Evolutionary conservation across 371 early-diverging fungal species (phyloP), one percentile per base, ranked within the genome.

Genomic region (Chytridiales sp.): DNA sequence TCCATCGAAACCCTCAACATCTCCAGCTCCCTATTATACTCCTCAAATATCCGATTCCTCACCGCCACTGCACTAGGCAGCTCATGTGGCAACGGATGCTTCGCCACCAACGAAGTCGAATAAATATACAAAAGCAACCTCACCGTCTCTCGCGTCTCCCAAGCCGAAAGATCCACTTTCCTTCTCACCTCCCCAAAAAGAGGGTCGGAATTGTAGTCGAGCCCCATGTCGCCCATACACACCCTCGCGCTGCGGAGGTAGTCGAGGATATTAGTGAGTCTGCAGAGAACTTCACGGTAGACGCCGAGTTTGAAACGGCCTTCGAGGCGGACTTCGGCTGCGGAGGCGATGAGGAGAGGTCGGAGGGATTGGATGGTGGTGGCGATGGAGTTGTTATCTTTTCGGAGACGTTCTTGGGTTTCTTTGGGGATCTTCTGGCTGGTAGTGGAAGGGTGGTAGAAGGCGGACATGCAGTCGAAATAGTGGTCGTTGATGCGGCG

Each of bases 401-500:
- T n/a, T n/a, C n/a, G n/a, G n/a, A n/a, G n/a, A 19, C 30, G 4
- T 22, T 26, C 40, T 34, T 41, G 9, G 50, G 50, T 40, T 4
- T 4, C 31, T 24, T 31, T n/a, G 30, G 31, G 21, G 29, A 31
- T 13, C 11, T 8, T 8, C 21, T 21, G 8, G 49, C 30, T 9
- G 21, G 9, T 6, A 31, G 13, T 30, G 49, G 49, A 9, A 49
- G 30, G 9, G 32, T 8, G 9, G 49, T 13, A 26, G 49, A n/a
- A 21, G 58, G 47, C 48, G 35, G 48, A 56, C 44, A 46, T 42
- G 38, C 57, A 38, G 29, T 52, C 51, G 40, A 53, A 46, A 35
- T 61, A 67, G 52, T 62, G 51, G 0, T 26, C 46, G 54, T 42
- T 63, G 57, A 70, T 39, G 27, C 61, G 50, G 13, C 56, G 54